Base-by-base conservation (phyloP, 2,329 filamentous ascomycete species). In the Colletotrichum somersetense region DNA sequence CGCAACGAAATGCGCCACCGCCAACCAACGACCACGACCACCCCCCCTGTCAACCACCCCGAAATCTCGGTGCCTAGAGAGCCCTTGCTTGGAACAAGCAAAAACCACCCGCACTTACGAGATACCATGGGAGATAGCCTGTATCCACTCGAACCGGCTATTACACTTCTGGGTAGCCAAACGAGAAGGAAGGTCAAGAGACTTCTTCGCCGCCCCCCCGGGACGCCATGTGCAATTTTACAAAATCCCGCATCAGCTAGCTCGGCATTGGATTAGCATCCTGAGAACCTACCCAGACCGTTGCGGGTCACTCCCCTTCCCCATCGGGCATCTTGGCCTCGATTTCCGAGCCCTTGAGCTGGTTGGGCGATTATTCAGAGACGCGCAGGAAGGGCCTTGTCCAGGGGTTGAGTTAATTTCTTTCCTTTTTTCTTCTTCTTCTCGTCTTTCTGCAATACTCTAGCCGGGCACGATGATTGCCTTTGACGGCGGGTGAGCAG, bases 281-380 rank as follows among this genome's bases (percentile, higher is more conserved):
- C 33, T 14, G 38, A 5, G 53, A 56, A 38, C 53, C 30, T 20
- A 20, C 38, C 33, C 11, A 33, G 26, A 11, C 52, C 33, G 30
- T 20, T 12, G 52, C 11, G 52, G 52, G 20, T 46, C 46, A 23
- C 30, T 30, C 30, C 30, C 46, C 46, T 3, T 7, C 6, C 20
- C 16, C 42, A 20, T 8, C 42, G 30, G 30, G 30, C 30, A 30
- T 33, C 52, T 55, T 16, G 52, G n/a, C 52, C 52, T 55, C n/a
- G 56, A 30, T 11, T 5, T 20, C 30, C 4, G 44, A 46, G 44
- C 40, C 44, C 58, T 50, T 50, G 30, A 50, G 44, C 58, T 20
- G 59, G 44, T 38, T 62, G 44, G 63, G 67, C 57, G 67, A 67
- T 67, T 67, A 71, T 71, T 71, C 67, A 71, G 48, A 35, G 23